Conservation (phyloP, 495 filamentous ascomycete genomes). For the Daldinia concentrica region DNA sequence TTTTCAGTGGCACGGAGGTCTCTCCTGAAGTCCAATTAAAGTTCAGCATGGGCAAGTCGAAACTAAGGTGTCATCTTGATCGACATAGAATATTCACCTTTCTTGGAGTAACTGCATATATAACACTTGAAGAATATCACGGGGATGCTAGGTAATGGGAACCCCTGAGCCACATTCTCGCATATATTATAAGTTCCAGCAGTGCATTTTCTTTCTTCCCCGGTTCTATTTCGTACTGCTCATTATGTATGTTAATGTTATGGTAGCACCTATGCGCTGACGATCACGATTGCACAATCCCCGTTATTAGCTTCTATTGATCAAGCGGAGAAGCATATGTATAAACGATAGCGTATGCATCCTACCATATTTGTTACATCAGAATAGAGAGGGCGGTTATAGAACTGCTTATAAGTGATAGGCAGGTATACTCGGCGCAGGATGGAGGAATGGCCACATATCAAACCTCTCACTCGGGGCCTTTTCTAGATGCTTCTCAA, state of each 20-base stretch:
- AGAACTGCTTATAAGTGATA: background rate
- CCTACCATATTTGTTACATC: conserved; percentile 1
- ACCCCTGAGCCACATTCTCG: background rate
- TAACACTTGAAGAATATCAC: background rate
- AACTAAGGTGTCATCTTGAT: conserved; percentile 21
- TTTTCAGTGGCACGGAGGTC: conserved; percentile 10
- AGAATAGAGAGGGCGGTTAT: conserved; percentile 2
- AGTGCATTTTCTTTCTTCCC: background rate
- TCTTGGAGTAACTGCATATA: conserved; percentile 3
- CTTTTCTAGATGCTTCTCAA: background rate
- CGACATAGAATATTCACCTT: conserved; percentile 19
- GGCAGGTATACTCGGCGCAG: background rate
- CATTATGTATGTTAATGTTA: background rate
- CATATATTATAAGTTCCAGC: background rate
- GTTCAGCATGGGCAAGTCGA: background rate
- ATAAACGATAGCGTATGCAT: background rate
- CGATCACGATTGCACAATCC: background rate
- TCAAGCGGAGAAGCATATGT: background rate
- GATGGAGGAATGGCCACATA: background rate
- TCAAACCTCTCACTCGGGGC: background rate
- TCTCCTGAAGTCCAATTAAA: conserved; percentile 18
- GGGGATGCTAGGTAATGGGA: background rate
- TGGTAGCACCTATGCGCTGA: background rate
- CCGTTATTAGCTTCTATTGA: background rate
- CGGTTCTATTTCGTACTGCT: background rate